A percentile compares a stretch with the other conserved stretches of the same genome.
phyloP scores from a whole-genome alignment of 176 grass and related monocot genomes.

The Oryza glumipatula region DNA sequence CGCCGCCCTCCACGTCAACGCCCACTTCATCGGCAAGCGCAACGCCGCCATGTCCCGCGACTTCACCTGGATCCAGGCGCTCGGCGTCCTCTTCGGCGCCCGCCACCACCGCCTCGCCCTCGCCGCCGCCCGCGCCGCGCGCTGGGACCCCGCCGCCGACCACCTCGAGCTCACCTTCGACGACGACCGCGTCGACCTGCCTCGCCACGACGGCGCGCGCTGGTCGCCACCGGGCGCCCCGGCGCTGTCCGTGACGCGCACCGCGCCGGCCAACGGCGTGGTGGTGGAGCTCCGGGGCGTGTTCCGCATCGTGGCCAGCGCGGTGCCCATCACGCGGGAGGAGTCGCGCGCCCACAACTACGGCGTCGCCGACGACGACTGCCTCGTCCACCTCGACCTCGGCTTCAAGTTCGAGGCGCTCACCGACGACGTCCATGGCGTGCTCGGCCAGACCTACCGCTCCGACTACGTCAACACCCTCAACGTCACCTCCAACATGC shows the following conservation, averaged over 20 bases:
- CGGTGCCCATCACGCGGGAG: slow-evolving; percentile 46
- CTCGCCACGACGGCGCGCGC: not conserved
- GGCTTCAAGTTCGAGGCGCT: slow-evolving; percentile 51
- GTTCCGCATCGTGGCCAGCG: slow-evolving; percentile 41
- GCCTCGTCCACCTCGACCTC: slow-evolving; percentile 56
- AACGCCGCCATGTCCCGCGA: slow-evolving; percentile 43
- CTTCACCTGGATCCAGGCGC: slow-evolving; percentile 77
- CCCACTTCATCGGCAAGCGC: slow-evolving; percentile 65
- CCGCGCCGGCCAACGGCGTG: not conserved
- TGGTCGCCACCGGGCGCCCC: slow-evolving; percentile 23
- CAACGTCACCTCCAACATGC: slow-evolving; percentile 45
- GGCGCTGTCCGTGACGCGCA: slow-evolving; percentile 23
- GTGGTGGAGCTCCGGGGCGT: slow-evolving; percentile 48
- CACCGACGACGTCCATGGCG: slow-evolving; percentile 50
- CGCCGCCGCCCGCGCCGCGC: not conserved
- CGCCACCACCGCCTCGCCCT: slow-evolving; percentile 57
- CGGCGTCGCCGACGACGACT: slow-evolving; percentile 37
- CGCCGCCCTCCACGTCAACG: slow-evolving; percentile 48
- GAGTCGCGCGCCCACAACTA: slow-evolving; percentile 37
- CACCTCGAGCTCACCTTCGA: slow-evolving; percentile 53
- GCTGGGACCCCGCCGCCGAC: slow-evolving; percentile 51
- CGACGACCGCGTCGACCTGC: slow-evolving; percentile 21
- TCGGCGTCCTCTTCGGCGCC: slow-evolving; percentile 47
- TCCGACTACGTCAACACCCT: slow-evolving; percentile 53
- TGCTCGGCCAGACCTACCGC: slow-evolving; percentile 57